Evolutionary conservation across 164 flowering plant species (phyloP).

Genomic region (Stephania yunnanensis): DNA sequence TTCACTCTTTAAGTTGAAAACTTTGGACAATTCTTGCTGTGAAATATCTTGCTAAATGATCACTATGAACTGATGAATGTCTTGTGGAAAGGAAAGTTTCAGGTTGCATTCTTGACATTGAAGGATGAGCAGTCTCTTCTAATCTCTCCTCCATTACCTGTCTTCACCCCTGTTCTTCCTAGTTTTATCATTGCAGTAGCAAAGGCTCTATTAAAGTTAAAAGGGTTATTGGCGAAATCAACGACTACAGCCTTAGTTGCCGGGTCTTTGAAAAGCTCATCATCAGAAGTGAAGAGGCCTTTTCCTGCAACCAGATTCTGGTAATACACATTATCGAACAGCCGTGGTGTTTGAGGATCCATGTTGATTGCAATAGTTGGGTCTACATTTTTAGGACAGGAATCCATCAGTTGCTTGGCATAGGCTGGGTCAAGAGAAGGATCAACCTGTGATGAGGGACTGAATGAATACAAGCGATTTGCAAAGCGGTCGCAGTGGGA

Average conservation of each 20-base stretch:
- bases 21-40: not conserved
- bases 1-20: not conserved
- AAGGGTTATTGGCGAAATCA: conserved; percentile 38
- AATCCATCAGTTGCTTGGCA: conserved; percentile 45
- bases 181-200: conserved; percentile 53
- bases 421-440: conserved; percentile 56
- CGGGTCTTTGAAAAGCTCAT: conserved; percentile 46
- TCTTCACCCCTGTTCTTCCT: conserved; percentile 58
- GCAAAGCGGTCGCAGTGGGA: conserved; percentile 67
- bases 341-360: conserved; percentile 55
- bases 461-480: conserved; percentile 50
- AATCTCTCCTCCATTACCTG: conserved; percentile 50
- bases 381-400: conserved; percentile 48
- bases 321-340: conserved; percentile 64
- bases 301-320: conserved; percentile 48
- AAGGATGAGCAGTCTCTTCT: conserved; percentile 51
- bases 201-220: conserved; percentile 42
- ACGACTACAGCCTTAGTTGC: conserved; percentile 36
- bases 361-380: conserved; percentile 47
- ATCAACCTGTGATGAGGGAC: conserved; percentile 37
- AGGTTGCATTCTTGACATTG: conserved; percentile 26
- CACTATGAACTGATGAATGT: not conserved
- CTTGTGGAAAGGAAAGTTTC: not conserved
- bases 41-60: not conserved
- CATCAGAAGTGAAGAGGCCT: conserved; percentile 68